Base-by-base conservation (phyloP, 179 eudicot genomes). In the Actinidia arguta region DNA sequence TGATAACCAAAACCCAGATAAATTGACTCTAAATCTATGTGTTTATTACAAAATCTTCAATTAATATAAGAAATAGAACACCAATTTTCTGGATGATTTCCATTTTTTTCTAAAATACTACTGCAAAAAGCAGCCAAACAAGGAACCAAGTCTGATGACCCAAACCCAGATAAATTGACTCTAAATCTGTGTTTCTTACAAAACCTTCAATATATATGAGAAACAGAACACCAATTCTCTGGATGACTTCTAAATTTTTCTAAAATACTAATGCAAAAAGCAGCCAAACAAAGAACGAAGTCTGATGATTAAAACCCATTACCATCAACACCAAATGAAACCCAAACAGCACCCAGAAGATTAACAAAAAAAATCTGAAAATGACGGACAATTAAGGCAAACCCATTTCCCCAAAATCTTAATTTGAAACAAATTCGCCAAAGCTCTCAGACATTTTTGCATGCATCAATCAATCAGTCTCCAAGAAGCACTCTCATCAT, bases 351-450 rank as follows among this genome's bases (percentile, higher is more conserved):
- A 73, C 59, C 44, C 36, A 72, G 42, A 73, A 24, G 22, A 31
- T 24, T 4, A 10, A 39, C 22, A 56, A 58, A 14, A 18, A 27
- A 71, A 50, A 52, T 39, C 42, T 24, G 51, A 71, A 55, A 31
- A 31, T 51, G 12, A 42, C 66, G 31, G 64, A 61, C 70, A 22
- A 75, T 31, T 11, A 72, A 71, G 22, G 24, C 13, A 81, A 46
- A 27, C 70, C 67, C 79, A 68, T 58, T 18, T 74, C 39, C 56
- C 27, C 72, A 82, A 31, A 58, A 16, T 75, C 22, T 76, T 25
- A 80, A 31, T 52, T 61, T 47, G 31, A 25, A 46, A 68, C 76
- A 78, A 78, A 78, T 11, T 48, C 1, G 31, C 55, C 13, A 68
- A 70, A 55, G 39, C 75, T n/a, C 8, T n/a, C 25, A 78, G 44